These are phyloP conservation scores for Aspergillus awamori DNA, from an alignment of 2,329 filamentous ascomycete species.

Conservation along the genomic window DNA sequence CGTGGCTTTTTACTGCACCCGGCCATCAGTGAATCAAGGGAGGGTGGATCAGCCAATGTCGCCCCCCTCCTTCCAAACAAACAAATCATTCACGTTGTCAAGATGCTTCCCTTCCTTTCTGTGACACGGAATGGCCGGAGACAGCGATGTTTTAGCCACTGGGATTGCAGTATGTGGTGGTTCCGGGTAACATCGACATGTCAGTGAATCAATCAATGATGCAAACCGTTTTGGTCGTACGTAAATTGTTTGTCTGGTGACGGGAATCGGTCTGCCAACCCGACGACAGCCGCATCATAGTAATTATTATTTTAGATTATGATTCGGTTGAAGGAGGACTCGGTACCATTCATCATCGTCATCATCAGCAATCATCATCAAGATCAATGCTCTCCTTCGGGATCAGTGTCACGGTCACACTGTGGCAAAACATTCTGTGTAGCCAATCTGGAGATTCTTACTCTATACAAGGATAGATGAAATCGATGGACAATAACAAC, in stretches of 20 bases:
- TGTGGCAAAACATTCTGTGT: no score
- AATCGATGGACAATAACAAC: no score
- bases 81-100: background rate
- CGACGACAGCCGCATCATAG: background rate
- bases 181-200: background rate
- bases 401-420: no score
- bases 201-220: background rate
- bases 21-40: slow-evolving; percentile 1
- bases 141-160: background rate
- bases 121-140: background rate
- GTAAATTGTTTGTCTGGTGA: background rate
- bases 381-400: no score
- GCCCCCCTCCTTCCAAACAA: slow-evolving; percentile 1
- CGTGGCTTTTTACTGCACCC: background rate
- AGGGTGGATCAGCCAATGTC: slow-evolving; percentile 3
- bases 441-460: no score
- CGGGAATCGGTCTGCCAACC: background rate
- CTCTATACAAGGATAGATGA: no score
- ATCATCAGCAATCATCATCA: background rate
- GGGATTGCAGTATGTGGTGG: background rate
- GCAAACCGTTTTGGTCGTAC: background rate
- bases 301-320: background rate
- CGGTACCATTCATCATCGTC: background rate
- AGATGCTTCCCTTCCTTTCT: background rate
- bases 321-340: no score